Base-by-base conservation (phyloP, 192 early-diverging fungal genomes). In the Backusella sp. region DNA sequence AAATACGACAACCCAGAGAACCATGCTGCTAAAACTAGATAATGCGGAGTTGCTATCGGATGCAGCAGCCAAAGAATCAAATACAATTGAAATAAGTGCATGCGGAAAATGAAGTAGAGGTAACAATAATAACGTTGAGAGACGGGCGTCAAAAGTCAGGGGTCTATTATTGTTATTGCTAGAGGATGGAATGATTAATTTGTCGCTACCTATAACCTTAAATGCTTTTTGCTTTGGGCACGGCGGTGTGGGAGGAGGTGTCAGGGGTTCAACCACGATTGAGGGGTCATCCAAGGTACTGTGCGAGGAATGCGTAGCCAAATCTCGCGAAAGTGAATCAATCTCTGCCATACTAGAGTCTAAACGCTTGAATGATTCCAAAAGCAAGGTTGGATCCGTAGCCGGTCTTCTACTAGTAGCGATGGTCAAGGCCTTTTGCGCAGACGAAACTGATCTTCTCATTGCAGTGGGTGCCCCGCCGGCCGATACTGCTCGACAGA, bases 281-380 rank as follows among this genome's bases (percentile, higher is more conserved):
- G 28, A 28, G 30, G 35, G 30, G 32, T 36, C 32, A 9, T 32
- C 4, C 1, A 19, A 12, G 30, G 66, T 36, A 68, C 17, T 15
- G 12, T 12, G 35, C 17, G 34, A n/a, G 66, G 66, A 68, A 37
- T 39, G 42, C 21, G 70, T 46, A 71, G 75, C 75, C 21, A 76
- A 35, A 42, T 76, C 75, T 35, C 75, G 75, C 23, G 75, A 76
- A 30, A 76, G 59, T 1, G 75, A 76, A 30, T 76, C 75, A 28
- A 76, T 69, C 23, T 70, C 36, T 35, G 75, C 75, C 53, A 76
- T 41, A 37, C 66, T 69, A 36, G 68, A 36, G 39, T 76, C 75
- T 39, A 76, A 35, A n/a, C 75, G 67, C 6, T 70, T 76, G 56
- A 70, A 76, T 5, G 75, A 76, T 32, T 70, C 75, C 56, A 62